These are phyloP conservation scores for Solanum paucissectum DNA, from an alignment of 257 asterid species.

Conservation along the genomic window DNA sequence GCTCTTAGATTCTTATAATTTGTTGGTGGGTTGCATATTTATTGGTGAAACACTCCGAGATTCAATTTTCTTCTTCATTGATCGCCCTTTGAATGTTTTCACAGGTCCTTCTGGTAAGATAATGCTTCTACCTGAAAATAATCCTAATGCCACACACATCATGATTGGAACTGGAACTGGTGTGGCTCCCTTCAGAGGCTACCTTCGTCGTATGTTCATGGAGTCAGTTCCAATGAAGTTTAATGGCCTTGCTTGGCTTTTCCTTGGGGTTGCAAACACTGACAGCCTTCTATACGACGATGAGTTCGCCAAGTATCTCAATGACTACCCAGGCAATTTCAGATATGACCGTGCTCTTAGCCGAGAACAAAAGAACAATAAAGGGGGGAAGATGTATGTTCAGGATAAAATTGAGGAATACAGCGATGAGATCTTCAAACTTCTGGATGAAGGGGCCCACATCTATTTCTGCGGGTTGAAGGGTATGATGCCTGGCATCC, in stretches of 20 bases:
- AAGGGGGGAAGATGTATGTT: constrained; percentile 93
- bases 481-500: constrained; percentile 99
- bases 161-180: constrained; percentile 98
- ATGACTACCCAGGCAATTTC: constrained; percentile 68
- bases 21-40: background rate
- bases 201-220: constrained; percentile 97
- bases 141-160: constrained; percentile 85
- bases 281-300: constrained; percentile 87
- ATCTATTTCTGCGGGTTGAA: constrained; percentile 92
- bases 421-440: constrained; percentile 79
- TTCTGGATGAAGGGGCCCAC: constrained; percentile 82
- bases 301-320: constrained; percentile 67
- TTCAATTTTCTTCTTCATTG: background rate
- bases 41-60: background rate
- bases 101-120: constrained; percentile 97
- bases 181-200: constrained; percentile 85
- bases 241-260: constrained; percentile 90
- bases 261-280: constrained; percentile 88
- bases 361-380: constrained; percentile 77
- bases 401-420: constrained; percentile 96
- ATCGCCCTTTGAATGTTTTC: background rate
- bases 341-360: constrained; percentile 83
- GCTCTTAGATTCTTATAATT: background rate
- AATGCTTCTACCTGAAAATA: constrained; percentile 89
- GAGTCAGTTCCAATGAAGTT: constrained; percentile 79